These are phyloP conservation scores for Metarhizium rileyi DNA, from an alignment of 2,329 filamentous ascomycete species.

Conservation along the genomic window DNA sequence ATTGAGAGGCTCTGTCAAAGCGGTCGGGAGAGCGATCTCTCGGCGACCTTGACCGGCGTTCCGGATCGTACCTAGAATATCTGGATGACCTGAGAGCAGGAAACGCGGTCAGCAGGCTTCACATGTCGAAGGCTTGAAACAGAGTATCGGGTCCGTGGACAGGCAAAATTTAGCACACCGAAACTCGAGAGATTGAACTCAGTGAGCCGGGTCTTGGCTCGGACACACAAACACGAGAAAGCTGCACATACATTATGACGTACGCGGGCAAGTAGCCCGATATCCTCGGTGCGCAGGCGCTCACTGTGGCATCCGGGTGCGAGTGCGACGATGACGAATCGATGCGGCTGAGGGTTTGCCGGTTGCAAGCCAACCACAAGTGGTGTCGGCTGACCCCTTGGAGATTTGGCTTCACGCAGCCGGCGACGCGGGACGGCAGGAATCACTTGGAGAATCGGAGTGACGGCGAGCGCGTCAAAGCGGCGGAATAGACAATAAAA, in stretches of 20 bases:
- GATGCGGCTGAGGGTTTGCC: neutral
- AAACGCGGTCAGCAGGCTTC: slow-evolving; percentile 4
- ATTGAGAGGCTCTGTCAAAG: slow-evolving; percentile 46
- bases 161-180: neutral
- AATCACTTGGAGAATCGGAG: neutral
- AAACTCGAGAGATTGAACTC: neutral
- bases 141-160: slow-evolving; percentile 1
- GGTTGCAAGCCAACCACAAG: neutral
- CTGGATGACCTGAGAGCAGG: slow-evolving; percentile 36
- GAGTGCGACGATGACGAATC: neutral
- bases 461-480: neutral
- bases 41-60: slow-evolving; percentile 53
- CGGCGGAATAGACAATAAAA: neutral
- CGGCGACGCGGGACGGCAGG: neutral
- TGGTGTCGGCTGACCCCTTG: neutral
- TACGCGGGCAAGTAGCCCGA: slow-evolving; percentile 2
- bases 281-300: slow-evolving; percentile 1
- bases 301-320: slow-evolving; percentile 4
- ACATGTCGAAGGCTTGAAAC: neutral
- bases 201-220: neutral
- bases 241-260: slow-evolving; percentile 5
- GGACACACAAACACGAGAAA: neutral
- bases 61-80: slow-evolving; percentile 53
- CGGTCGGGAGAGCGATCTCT: slow-evolving; percentile 62
- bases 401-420: neutral